Evolutionary conservation across 805 yeast genomes (phyloP).

Genomic region (Dipodascus albidus): DNA sequence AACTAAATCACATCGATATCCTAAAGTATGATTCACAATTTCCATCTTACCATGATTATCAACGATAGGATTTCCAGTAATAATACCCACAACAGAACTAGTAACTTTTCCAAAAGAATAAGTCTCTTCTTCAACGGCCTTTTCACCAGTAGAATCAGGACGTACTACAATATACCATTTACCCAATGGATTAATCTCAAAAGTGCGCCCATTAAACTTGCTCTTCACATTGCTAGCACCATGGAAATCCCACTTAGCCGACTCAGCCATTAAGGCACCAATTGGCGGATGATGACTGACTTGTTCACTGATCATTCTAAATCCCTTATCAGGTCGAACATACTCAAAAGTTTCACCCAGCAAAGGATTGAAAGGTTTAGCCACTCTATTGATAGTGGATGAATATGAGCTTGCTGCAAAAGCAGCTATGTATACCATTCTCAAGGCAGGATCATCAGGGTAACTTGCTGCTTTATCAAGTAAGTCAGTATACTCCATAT

Average conservation of each 20-base stretch:
- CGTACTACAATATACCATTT: slow-evolving; percentile 77
- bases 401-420: slow-evolving; percentile 94
- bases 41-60: slow-evolving; percentile 91
- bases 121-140: slow-evolving; percentile 49
- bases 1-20: slow-evolving; percentile 60
- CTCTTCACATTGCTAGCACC: slow-evolving; percentile 91
- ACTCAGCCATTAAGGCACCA: slow-evolving; percentile 80
- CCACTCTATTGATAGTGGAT: slow-evolving; percentile 84
- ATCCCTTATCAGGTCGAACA: slow-evolving; percentile 77
- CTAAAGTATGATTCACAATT: slow-evolving; percentile 76
- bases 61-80: slow-evolving; percentile 86
- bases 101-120: slow-evolving; percentile 92
- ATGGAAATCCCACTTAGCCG: slow-evolving; percentile 86
- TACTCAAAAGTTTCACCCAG: slow-evolving; percentile 94
- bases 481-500: slow-evolving; percentile 74
- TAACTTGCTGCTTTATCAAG: slow-evolving; percentile 65
- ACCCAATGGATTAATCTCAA: slow-evolving; percentile 88
- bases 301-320: slow-evolving; percentile 80
- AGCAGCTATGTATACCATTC: slow-evolving; percentile 83
- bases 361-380: slow-evolving; percentile 94
- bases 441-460: slow-evolving; percentile 62
- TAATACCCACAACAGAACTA: slow-evolving; percentile 88
- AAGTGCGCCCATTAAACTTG: slow-evolving; percentile 82
- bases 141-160: slow-evolving; percentile 46
- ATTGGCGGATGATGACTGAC: slow-evolving; percentile 97